Percentiles rank a stretch among this genome's conserved stretches.
Evolutionary conservation across 2,329 filamentous ascomycete genomes (phyloP).

Genomic region (Curvularia spicifera): DNA sequence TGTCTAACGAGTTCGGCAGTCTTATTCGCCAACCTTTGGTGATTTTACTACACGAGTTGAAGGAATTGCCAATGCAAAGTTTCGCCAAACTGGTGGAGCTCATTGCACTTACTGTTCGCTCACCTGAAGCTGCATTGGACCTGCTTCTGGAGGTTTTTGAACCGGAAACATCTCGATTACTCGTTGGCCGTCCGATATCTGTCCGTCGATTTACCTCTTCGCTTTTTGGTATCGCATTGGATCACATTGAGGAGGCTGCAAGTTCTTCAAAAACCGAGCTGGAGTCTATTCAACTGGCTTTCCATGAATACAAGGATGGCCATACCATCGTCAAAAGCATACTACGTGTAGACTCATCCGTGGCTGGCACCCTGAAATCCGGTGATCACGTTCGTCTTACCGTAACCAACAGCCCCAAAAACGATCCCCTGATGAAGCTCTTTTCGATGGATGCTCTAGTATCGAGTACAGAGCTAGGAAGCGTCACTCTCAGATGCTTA

Average conservation of each 20-base stretch:
- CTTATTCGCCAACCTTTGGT: slow-evolving; percentile 40
- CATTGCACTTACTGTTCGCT: slow-evolving; percentile 40
- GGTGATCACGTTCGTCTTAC: slow-evolving; percentile 47
- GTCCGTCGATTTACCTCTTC: slow-evolving; percentile 43
- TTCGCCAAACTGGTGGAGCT: slow-evolving; percentile 45
- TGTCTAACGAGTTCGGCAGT: slow-evolving; percentile 31
- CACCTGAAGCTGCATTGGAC: slow-evolving; percentile 42
- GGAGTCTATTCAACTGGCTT: slow-evolving; percentile 18
- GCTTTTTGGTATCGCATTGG: slow-evolving; percentile 48
- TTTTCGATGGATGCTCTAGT: slow-evolving; percentile 53
- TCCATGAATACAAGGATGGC: slow-evolving; percentile 19
- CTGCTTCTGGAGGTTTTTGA: slow-evolving; percentile 47
- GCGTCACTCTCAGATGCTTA: slow-evolving; percentile 48
- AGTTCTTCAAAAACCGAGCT: slow-evolving; percentile 15
- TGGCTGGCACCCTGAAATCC: slow-evolving; percentile 21
- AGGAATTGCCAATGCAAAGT: slow-evolving; percentile 29
- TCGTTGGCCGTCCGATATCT: slow-evolving; percentile 33
- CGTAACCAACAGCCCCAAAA: slow-evolving; percentile 42
- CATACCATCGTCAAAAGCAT: slow-evolving; percentile 23
- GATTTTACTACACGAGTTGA: slow-evolving; percentile 32
- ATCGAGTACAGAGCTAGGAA: slow-evolving; percentile 36
- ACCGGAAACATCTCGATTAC: slow-evolving; percentile 36
- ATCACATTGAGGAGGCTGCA: slow-evolving; percentile 50
- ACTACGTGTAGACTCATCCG: slow-evolving; percentile 28
- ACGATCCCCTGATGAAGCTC: slow-evolving; percentile 32